Percentiles rank a stretch among this genome's conserved stretches.
These are phyloP conservation scores for Purshia tridentata DNA, from an alignment of 306 rosid genomes.

Conservation along the genomic window DNA sequence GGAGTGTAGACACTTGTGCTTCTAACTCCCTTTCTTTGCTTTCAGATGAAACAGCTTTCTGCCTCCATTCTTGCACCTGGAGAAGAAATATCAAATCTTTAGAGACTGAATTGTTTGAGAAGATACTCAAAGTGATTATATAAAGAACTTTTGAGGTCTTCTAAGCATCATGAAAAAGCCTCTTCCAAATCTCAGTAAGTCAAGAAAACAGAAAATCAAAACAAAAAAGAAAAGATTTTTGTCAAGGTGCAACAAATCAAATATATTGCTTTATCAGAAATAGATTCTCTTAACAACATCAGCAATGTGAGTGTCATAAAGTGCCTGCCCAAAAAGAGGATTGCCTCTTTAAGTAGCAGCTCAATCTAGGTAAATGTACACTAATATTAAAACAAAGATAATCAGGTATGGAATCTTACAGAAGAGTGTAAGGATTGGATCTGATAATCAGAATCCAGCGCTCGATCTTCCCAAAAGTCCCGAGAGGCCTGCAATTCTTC, in stretches of 20 bases:
- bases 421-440: constrained; percentile 49
- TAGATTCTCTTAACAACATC: not conserved
- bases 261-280: not conserved
- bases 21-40: constrained; percentile 46
- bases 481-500: constrained; percentile 87
- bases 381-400: not conserved
- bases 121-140: not conserved
- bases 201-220: not conserved
- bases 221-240: not conserved
- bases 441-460: constrained; percentile 52
- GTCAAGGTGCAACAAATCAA: not conserved
- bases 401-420: constrained; percentile 37
- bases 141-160: not conserved
- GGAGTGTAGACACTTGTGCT: constrained; percentile 37
- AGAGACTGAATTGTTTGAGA: not conserved
- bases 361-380: not conserved
- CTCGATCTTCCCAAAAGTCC: constrained; percentile 79
- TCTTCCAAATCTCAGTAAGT: no score
- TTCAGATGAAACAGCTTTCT: constrained; percentile 63
- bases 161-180: not conserved
- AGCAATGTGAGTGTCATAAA: not conserved
- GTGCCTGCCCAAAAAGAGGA: not conserved
- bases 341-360: not conserved
- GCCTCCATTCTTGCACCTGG: constrained; percentile 88
- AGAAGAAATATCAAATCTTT: not conserved